Evolutionary conservation across 176 grass and related monocot species (phyloP), one percentile per base, ranked within the genome.

Genomic region (Otatea glauca): DNA sequence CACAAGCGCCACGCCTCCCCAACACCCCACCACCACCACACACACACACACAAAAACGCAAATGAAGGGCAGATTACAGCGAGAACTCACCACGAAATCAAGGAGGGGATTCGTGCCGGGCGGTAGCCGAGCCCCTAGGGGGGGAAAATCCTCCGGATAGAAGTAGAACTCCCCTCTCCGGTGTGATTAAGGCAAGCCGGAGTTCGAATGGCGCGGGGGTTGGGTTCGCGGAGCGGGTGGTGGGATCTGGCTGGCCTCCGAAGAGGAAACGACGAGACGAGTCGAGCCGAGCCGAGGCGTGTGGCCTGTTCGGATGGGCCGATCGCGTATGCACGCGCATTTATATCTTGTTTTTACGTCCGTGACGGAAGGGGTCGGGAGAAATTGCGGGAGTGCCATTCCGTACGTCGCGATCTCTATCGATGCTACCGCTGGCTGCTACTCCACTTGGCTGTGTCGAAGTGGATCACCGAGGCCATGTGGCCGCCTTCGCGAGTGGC

Each of bases 301-400:
- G 42, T 2, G 17, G 0, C 35, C 18, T 18, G 17, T n/a, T 55
- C 62, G 58, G 76, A 65, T 7, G 76, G 41, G 41, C 16, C 16
- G 17, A 23, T 12, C 25, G 14, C 76, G 58, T 27, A 13, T 38
- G 13, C 61, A 39, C 62, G 71, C 78, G 63, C 62, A 7, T 87
- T 82, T 87, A 87, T 82, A 86, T 38, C 65, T 11, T 25, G 29
- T 77, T 48, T 44, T 55, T 66, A 1, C 29, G 29, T 29, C 59
- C 77, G 85, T 59, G 5, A 34, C 49, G 15, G 35, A 20, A 21
- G 20, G 35, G 29, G 29, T 29, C 0, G 29, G 29, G 29, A 1
- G 29, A 0, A 29, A 29, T 29, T 29, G 29, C 29, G 29, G 29
- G 29, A 29, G 29, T 29, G 29, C 35, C 35, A 37, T 37, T 4